Conservation (phyloP, 2,329 filamentous ascomycete species). For the Ambrosiella beaveri region DNA sequence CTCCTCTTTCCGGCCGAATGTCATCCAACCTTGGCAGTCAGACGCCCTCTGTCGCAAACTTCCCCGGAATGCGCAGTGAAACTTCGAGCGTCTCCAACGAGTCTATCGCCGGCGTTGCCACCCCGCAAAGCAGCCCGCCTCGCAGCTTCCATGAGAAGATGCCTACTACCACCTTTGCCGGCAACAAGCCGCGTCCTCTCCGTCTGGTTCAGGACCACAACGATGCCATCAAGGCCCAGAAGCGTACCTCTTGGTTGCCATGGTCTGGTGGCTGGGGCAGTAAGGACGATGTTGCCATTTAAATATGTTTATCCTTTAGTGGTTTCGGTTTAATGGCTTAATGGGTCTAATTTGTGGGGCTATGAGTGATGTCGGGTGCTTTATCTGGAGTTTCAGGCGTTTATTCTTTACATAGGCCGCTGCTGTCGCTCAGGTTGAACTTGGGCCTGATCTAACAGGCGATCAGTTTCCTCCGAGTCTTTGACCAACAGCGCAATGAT, state of each 20-base stretch:
- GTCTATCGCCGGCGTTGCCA: slow-evolving; percentile 31
- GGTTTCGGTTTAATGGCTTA: background rate
- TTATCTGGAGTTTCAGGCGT: background rate
- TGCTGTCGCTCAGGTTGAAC: background rate
- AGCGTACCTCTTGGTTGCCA: slow-evolving; percentile 48
- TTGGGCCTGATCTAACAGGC: too few relatives aligned
- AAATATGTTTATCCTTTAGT: background rate
- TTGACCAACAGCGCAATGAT: background rate
- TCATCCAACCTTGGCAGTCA: slow-evolving; percentile 27
- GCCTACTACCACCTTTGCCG: slow-evolving; percentile 42
- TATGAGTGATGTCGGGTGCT: background rate
- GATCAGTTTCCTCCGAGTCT: background rate
- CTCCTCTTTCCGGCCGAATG: slow-evolving; percentile 31
- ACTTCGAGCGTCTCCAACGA: slow-evolving; percentile 51
- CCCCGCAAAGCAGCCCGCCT: slow-evolving; percentile 35
- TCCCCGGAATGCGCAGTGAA: slow-evolving; percentile 53
- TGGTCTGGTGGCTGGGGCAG: slow-evolving; percentile 34
- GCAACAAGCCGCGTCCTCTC: slow-evolving; percentile 65
- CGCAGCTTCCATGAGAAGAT: slow-evolving; percentile 21
- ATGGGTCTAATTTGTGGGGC: background rate
- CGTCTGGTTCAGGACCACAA: slow-evolving; percentile 69
- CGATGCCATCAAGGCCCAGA: slow-evolving; percentile 32
- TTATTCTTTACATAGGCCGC: background rate
- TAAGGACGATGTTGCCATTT: slow-evolving; percentile 28
- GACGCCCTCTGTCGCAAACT: slow-evolving; percentile 40